These are phyloP conservation scores for Aspergillus fumigatus DNA, from an alignment of 2,329 filamentous ascomycete genomes.

Conservation along the genomic window DNA sequence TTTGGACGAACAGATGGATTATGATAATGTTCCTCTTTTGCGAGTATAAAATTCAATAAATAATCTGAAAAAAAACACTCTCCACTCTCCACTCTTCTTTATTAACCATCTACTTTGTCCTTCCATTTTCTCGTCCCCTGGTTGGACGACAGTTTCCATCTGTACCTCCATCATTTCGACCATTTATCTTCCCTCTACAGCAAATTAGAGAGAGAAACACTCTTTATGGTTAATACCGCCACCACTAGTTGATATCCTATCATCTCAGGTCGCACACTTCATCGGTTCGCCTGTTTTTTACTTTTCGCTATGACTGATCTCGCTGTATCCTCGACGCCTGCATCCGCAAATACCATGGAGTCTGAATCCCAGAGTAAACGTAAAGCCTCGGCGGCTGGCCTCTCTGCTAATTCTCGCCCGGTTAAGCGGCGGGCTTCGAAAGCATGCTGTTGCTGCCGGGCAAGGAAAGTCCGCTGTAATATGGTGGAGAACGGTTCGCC, in stretches of 20 bases:
- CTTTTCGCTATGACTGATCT: conserved; percentile 21
- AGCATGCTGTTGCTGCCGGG: conserved; percentile 82
- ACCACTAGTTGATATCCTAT: conserved; percentile 13
- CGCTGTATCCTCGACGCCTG: conserved; percentile 13
- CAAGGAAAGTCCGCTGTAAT: conserved; percentile 89
- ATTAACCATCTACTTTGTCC: conserved; percentile 1
- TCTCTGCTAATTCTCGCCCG: conserved; percentile 51
- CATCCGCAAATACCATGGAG: conserved; percentile 17
- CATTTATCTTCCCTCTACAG: neutral
- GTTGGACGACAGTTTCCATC: neutral
- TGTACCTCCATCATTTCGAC: neutral
- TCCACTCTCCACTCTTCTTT: conserved; percentile 15
- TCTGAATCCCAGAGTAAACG: conserved; percentile 46
- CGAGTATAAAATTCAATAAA: conserved; percentile 5
- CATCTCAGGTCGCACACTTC: conserved; percentile 12
- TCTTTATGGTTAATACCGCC: conserved; percentile 1
- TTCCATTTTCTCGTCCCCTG: neutral
- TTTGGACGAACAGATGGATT: conserved; percentile 16
- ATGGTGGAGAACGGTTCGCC: conserved; percentile 81
- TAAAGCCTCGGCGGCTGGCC: conserved; percentile 53
- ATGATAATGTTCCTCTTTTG: neutral
- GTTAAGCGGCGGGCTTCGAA: conserved; percentile 85
- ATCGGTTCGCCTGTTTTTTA: conserved; percentile 10
- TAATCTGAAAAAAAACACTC: conserved; percentile 12
- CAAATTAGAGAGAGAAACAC: neutral